These are phyloP conservation scores for Malus hybrid DNA, from an alignment of 331 rosid genomes.

Conservation along the genomic window DNA sequence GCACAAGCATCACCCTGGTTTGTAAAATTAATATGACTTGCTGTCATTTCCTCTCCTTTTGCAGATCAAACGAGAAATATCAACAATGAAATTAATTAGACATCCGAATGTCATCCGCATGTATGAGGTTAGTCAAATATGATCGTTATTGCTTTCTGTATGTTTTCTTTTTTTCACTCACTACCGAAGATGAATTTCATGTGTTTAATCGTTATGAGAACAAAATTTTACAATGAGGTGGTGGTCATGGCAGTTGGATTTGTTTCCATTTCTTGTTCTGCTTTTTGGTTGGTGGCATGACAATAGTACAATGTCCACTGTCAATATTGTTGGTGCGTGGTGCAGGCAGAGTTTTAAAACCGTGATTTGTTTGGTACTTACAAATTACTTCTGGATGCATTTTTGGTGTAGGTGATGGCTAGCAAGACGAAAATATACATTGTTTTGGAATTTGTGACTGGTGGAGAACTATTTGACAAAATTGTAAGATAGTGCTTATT, in stretches of 20 bases:
- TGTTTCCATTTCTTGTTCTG: background rate
- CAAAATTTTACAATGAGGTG: background rate
- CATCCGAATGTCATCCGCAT: constrained; percentile 93
- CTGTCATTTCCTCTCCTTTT: constrained; percentile 4
- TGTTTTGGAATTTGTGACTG: constrained; percentile 85
- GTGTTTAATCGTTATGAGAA: background rate
- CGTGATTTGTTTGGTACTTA: background rate
- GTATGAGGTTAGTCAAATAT: constrained; percentile 60
- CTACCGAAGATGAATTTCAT: background rate
- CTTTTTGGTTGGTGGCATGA: background rate
- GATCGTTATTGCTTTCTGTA: background rate
- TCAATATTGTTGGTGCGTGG: background rate
- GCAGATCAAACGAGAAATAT: constrained; percentile 95
- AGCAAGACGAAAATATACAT: constrained; percentile 93
- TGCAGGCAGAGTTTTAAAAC: background rate
- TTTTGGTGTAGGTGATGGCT: constrained; percentile 77
- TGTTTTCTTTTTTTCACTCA: background rate
- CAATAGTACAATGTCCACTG: background rate
- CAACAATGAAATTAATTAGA: constrained; percentile 87
- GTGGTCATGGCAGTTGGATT: background rate
- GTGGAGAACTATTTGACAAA: constrained; percentile 89
- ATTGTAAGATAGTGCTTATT: constrained; percentile 49
- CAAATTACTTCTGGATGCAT: constrained; percentile 16
- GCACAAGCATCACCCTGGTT: background rate
- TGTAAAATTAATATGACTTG: background rate